These are phyloP conservation scores for Xylariaceae sp. DNA, from an alignment of 2,329 filamentous ascomycete species.

Conservation along the genomic window DNA sequence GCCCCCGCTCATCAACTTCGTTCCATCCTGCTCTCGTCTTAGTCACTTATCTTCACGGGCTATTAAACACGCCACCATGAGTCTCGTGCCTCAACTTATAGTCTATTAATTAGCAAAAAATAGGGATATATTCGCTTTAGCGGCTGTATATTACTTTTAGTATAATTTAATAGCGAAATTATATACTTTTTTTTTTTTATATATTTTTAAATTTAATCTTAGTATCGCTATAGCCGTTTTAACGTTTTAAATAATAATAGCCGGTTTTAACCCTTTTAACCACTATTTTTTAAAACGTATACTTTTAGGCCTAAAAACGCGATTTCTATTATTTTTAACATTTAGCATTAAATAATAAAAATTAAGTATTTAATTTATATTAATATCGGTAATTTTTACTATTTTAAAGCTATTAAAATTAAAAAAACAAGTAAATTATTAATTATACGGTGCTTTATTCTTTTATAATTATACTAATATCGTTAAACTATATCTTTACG, in stretches of 20 bases:
- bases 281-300: not conserved
- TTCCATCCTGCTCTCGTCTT: not conserved
- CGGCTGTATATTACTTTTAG: no score
- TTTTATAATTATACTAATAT: not conserved
- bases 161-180: no score
- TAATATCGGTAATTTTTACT: no score
- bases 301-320: not conserved
- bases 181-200: not conserved
- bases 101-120: no score
- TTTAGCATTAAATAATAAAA: no score
- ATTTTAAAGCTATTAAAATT: no score
- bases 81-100: no score
- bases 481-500: no score
- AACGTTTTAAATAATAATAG: not conserved
- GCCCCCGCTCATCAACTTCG: no score
- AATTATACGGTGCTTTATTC: not conserved
- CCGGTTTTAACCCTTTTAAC: not conserved
- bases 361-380: no score
- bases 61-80: no score
- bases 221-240: not conserved
- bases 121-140: no score
- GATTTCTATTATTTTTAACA: not conserved
- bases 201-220: not conserved
- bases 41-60: not conserved
- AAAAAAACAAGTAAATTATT: not conserved